phyloP scores from a whole-genome alignment of 345 rosid genomes.

The Rubroshorea leprosula region DNA sequence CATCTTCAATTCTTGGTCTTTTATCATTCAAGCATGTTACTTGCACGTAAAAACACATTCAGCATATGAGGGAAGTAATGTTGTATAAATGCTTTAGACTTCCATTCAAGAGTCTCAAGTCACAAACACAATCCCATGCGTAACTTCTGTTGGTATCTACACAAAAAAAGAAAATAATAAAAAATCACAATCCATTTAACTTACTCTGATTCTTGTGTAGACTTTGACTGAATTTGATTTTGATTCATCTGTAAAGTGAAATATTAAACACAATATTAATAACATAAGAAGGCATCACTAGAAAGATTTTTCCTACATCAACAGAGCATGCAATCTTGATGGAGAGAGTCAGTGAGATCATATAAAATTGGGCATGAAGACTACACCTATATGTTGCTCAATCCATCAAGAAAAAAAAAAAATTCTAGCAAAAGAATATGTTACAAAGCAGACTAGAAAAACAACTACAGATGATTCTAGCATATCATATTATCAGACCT shows the following conservation, averaged over 20 bases:
- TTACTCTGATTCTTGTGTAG: constrained; percentile 30
- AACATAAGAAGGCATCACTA: not conserved
- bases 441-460: not conserved
- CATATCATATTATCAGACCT: too few relatives aligned
- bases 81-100: not conserved
- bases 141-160: not conserved
- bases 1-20: too few relatives aligned
- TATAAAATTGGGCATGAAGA: not conserved
- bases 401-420: not conserved
- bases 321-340: not conserved
- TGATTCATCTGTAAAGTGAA: constrained; percentile 35
- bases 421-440: not conserved
- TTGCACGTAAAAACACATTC: not conserved
- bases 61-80: not conserved
- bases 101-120: not conserved
- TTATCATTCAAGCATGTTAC: not conserved
- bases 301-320: not conserved
- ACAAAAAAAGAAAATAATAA: not conserved
- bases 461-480: too few relatives aligned
- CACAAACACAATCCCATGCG: not conserved
- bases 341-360: not conserved
- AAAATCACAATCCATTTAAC: constrained; percentile 11
- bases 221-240: constrained; percentile 22
- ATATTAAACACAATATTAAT: not conserved
- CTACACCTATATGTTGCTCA: constrained; percentile 1